Conservation (phyloP, 768 basidiomycete genomes). For the Lactarius trivialis region DNA sequence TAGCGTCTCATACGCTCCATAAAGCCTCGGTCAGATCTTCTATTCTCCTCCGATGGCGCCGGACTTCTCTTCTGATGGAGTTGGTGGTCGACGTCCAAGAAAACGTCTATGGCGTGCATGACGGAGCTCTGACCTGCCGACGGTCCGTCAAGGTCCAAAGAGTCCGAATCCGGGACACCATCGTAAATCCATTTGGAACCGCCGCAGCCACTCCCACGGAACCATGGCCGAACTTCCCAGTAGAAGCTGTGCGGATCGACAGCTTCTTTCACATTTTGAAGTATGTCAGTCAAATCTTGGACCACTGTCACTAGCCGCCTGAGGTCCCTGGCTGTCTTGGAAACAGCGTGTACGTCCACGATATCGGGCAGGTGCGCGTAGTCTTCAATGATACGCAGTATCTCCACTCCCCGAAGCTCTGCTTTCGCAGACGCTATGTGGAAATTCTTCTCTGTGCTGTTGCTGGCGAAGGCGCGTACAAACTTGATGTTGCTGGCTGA, state of each 20-base stretch:
- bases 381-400: slow-evolving; percentile 81
- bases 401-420: slow-evolving; percentile 82
- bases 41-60: slow-evolving; percentile 57
- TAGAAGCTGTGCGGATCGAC: slow-evolving; percentile 88
- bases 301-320: slow-evolving; percentile 59
- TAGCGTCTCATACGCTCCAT: slow-evolving; percentile 92
- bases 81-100: slow-evolving; percentile 85
- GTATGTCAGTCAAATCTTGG: slow-evolving; percentile 63
- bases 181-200: slow-evolving; percentile 69
- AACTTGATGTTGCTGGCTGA: slow-evolving; percentile 71
- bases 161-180: slow-evolving; percentile 53
- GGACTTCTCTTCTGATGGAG: slow-evolving; percentile 65
- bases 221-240: slow-evolving; percentile 90
- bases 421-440: slow-evolving; percentile 78
- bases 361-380: slow-evolving; percentile 71
- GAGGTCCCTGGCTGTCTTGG: slow-evolving; percentile 70
- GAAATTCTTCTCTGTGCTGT: slow-evolving; percentile 79
- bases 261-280: slow-evolving; percentile 57
- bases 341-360: slow-evolving; percentile 53
- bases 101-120: slow-evolving; percentile 81
- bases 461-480: slow-evolving; percentile 72
- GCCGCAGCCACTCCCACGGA: slow-evolving; percentile 50
- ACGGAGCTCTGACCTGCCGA: slow-evolving; percentile 92
- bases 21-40: slow-evolving; percentile 65
- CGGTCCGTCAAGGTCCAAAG: slow-evolving; percentile 74